A percentile compares a stretch with the other conserved stretches of the same genome.
phyloP scores from a whole-genome alignment of 2,329 filamentous ascomycete genomes.

The Diplodia mutila region DNA sequence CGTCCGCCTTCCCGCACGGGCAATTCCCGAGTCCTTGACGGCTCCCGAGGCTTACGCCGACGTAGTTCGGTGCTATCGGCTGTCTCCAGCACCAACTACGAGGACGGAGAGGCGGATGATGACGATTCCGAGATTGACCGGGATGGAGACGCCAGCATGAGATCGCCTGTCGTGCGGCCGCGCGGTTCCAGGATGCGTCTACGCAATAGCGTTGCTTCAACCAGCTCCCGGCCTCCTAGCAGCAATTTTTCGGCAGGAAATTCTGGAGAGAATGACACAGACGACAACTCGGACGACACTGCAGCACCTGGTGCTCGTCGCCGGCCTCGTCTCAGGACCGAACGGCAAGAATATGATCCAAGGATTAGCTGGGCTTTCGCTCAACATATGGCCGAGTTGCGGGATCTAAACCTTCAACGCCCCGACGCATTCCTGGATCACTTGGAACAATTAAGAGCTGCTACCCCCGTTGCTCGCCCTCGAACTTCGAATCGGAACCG shows the following conservation, averaged over 20 bases:
- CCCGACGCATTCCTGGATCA: slow-evolving; percentile 39
- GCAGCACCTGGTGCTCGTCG: slow-evolving; percentile 38
- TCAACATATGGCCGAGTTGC: slow-evolving; percentile 44
- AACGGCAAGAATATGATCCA: slow-evolving; percentile 44
- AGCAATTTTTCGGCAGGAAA: slow-evolving; percentile 34
- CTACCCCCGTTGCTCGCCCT: slow-evolving; percentile 45
- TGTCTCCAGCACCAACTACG: slow-evolving; percentile 40
- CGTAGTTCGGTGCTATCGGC: slow-evolving; percentile 43
- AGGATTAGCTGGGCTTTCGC: slow-evolving; percentile 48
- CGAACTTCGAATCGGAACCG: slow-evolving; percentile 45
- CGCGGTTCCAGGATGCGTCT: slow-evolving; percentile 43
- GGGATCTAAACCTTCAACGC: slow-evolving; percentile 37
- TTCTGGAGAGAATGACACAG: slow-evolving; percentile 40
- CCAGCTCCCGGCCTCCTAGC: slow-evolving; percentile 34
- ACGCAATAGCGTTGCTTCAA: slow-evolving; percentile 35
- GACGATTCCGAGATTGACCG: slow-evolving; percentile 45
- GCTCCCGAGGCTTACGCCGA: slow-evolving; percentile 44
- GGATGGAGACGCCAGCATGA: slow-evolving; percentile 44
- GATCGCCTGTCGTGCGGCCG: slow-evolving; percentile 38
- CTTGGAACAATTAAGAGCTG: slow-evolving; percentile 40
- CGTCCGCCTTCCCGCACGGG: slow-evolving; percentile 45
- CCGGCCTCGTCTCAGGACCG: slow-evolving; percentile 31
- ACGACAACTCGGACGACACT: slow-evolving; percentile 44
- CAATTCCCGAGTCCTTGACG: slow-evolving; percentile 39
- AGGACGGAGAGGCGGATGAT: slow-evolving; percentile 48